Evolutionary conservation across 352 stramenopile genomes (phyloP).

Genomic region (Phytophthora boehmeriae): DNA sequence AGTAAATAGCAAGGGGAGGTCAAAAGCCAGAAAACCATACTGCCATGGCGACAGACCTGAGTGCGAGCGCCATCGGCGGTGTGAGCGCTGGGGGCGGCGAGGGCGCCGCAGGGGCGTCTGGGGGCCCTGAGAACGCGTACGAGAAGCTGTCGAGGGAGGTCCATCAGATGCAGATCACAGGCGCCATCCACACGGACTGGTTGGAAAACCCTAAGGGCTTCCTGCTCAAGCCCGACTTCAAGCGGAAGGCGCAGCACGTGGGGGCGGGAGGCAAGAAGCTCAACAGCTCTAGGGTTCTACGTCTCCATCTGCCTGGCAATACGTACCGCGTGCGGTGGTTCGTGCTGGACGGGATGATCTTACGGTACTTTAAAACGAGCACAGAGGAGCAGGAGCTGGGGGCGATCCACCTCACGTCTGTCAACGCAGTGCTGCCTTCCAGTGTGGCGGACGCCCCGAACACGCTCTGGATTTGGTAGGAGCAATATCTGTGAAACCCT

Average conservation of each 20-base stretch:
- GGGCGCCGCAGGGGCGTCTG: conserved; percentile 28
- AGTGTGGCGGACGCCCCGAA: conserved; percentile 89
- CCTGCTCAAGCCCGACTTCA: conserved; percentile 89
- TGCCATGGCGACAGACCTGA: conserved; percentile 55
- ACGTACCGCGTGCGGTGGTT: conserved; percentile 87
- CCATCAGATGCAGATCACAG: conserved; percentile 90
- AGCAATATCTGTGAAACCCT: too few relatives aligned
- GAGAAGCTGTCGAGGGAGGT: conserved; percentile 91
- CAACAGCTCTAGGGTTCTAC: conserved; percentile 76
- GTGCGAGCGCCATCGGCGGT: conserved; percentile 50
- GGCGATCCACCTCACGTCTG: conserved; percentile 86
- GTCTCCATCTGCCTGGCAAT: conserved; percentile 80
- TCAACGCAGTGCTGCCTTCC: conserved; percentile 88
- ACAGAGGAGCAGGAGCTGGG: conserved; percentile 88
- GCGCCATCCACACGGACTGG: conserved; percentile 90
- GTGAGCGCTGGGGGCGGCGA: conserved; percentile 25
- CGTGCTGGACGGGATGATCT: conserved; percentile 88
- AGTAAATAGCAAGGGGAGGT: background rate
- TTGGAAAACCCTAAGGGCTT: conserved; percentile 91
- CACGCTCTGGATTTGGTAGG: conserved; percentile 82
- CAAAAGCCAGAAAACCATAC: background rate
- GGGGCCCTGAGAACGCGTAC: conserved; percentile 79
- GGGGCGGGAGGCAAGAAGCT: conserved; percentile 88
- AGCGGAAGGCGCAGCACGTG: conserved; percentile 86
- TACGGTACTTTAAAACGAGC: conserved; percentile 89